A percentile compares a stretch with the other conserved stretches of the same genome.
Evolutionary conservation across 2,329 filamentous ascomycete species (phyloP).

Genomic region (Aspergillus felis): DNA sequence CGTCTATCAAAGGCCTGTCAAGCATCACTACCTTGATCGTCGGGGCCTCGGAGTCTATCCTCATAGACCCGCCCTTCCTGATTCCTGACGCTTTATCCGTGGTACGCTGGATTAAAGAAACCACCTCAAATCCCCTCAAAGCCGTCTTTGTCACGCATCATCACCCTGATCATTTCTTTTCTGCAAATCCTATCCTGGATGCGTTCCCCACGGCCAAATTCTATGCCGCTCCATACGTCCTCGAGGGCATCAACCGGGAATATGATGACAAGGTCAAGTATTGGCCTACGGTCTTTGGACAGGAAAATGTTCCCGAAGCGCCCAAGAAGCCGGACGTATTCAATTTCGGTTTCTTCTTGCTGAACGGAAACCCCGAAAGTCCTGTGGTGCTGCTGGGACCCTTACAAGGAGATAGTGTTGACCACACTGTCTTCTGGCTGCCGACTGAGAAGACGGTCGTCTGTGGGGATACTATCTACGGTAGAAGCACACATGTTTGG

Average conservation of each 20-base stretch:
- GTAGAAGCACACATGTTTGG: slow-evolving; percentile 30
- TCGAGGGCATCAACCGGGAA: slow-evolving; percentile 30
- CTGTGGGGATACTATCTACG: slow-evolving; percentile 28
- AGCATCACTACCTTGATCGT: slow-evolving; percentile 25
- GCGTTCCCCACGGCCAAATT: slow-evolving; percentile 21
- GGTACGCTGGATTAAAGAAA: slow-evolving; percentile 25
- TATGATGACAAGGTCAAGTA: slow-evolving; percentile 32
- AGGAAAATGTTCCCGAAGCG: slow-evolving; percentile 23
- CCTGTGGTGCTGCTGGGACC: slow-evolving; percentile 27
- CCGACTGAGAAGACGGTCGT: slow-evolving; percentile 23
- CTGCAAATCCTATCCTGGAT: slow-evolving; percentile 28
- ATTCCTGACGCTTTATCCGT: slow-evolving; percentile 26
- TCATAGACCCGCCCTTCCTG: slow-evolving; percentile 33
- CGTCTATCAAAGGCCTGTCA: slow-evolving; percentile 25
- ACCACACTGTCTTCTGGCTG: slow-evolving; percentile 30
- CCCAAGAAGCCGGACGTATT: slow-evolving; percentile 26
- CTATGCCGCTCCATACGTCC: slow-evolving; percentile 24
- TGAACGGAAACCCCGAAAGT: slow-evolving; percentile 21
- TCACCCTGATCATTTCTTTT: slow-evolving; percentile 34
- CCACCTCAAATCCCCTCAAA: slow-evolving; percentile 18
- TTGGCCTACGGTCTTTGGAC: slow-evolving; percentile 26
- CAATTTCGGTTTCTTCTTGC: slow-evolving; percentile 24
- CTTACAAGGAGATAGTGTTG: slow-evolving; percentile 29
- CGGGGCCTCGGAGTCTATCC: slow-evolving; percentile 12
- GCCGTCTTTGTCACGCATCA: slow-evolving; percentile 35